Evolutionary conservation across 805 yeast genomes (phyloP), one percentile per base, ranked within the genome.

Genomic region (Candida morakotiae): DNA sequence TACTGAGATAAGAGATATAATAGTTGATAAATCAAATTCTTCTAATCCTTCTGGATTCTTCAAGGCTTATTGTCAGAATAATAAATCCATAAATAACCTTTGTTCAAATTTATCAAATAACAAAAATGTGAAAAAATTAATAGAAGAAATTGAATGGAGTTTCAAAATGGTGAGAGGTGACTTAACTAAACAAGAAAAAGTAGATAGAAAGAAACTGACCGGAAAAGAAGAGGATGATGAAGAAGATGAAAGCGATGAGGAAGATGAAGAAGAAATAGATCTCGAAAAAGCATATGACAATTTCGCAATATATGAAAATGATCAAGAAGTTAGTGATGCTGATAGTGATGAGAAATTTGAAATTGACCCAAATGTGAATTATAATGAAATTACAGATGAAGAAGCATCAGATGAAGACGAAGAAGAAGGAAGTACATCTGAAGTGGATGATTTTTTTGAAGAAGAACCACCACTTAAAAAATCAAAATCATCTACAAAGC

Each of bases 301-400:
- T 28, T 58, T 54, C 38, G 61, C 64, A 3, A 48, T 52, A 5
- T 69, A 60, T 39, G 73, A 69, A 37, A 49, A 60, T 46, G 74
- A 60, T 3, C 76, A 63, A 15, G 58, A 51, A 30, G 51, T 46
- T 13, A 10, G 31, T 5, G 23, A 25, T 11, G 51, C 46, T 13
- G 21, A 26, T 5, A 14, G 16, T 11, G 63, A 56, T 4, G 67
- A 54, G 4, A 60, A 39, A 9, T 51, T 51, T 6, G 61, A 48
- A 28, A 41, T 56, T 4, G 60, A 69, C 40, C 64, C 68, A 6
- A 49, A 53, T 9, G 54, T 70, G 5, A 60, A 77, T 47, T 75
- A 81, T 49, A 77, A 76, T 49, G 75, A 76, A 49, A 69, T 79
- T 4, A 81, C 88, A 0, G 89, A 83, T 52, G 81, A 77, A 43